phyloP scores from a whole-genome alignment of 2,329 filamentous ascomycete genomes.

The Talaromyces pinophilus region DNA sequence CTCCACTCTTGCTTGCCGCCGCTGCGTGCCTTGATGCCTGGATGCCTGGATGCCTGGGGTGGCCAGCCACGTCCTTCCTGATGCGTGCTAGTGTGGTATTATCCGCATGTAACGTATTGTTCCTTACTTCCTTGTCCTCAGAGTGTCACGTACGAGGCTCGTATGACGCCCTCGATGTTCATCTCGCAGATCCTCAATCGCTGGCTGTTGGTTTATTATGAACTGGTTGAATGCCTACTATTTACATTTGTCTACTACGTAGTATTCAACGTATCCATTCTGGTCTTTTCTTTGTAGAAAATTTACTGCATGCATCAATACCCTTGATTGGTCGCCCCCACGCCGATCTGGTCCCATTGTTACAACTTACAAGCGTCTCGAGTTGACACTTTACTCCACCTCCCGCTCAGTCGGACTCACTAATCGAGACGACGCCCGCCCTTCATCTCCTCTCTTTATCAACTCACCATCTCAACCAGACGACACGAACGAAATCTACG shows the following conservation, averaged over 20 bases:
- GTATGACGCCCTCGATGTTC: not conserved
- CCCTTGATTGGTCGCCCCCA: not conserved
- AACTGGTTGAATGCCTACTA: not conserved
- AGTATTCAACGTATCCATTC: not conserved
- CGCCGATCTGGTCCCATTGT: not conserved
- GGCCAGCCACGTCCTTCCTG: not conserved
- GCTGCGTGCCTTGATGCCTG: constrained; percentile 8
- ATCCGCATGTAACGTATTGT: constrained; percentile 5
- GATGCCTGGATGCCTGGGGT: not conserved
- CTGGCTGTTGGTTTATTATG: not conserved
- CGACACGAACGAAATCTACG: not conserved
- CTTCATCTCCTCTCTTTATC: not conserved
- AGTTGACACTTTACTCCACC: not conserved
- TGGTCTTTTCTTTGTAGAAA: not conserved
- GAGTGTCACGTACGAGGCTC: not conserved
- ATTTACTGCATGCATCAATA: not conserved
- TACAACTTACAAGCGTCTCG: not conserved
- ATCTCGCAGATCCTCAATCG: not conserved
- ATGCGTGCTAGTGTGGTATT: not conserved
- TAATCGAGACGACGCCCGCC: not conserved
- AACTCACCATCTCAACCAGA: not conserved
- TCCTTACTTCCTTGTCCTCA: not conserved
- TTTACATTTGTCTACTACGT: not conserved
- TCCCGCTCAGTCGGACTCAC: not conserved
- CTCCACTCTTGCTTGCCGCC: not conserved